Conservation (phyloP, 1,284 basidiomycete species). For the Ceratobasidium papillatum region DNA sequence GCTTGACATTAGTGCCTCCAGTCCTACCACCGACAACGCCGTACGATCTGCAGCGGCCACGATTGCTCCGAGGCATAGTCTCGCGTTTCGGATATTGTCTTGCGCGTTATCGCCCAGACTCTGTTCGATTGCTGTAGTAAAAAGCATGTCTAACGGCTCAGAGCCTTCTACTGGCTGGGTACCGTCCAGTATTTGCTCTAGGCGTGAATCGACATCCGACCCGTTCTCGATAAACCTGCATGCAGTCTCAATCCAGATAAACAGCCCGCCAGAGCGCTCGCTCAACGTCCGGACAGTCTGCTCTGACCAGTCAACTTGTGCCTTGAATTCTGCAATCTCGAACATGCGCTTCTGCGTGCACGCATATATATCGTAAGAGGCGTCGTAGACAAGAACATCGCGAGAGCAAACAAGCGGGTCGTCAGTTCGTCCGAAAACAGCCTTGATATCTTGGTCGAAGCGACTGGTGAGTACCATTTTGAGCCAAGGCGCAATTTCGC, state of each 20-base stretch:
- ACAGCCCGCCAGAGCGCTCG: conserved; percentile 1
- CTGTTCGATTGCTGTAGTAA: background rate
- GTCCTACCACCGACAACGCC: background rate
- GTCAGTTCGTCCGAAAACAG: background rate
- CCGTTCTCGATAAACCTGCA: background rate
- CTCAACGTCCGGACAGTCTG: background rate
- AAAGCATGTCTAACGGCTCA: background rate
- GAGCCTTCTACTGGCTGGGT: background rate
- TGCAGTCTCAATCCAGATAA: conserved; percentile 14
- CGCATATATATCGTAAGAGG: background rate
- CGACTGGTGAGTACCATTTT: conserved; percentile 35
- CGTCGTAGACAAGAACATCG: background rate
- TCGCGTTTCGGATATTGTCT: background rate
- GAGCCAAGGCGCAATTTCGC: background rate
- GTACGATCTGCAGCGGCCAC: background rate
- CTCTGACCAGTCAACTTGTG: background rate
- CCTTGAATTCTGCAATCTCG: background rate
- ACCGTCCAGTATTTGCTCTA: background rate
- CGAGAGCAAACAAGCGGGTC: background rate
- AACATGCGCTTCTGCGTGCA: too few species aligned
- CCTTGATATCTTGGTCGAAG: background rate
- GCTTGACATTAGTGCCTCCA: background rate
- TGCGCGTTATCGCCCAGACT: background rate
- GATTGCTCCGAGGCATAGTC: background rate
- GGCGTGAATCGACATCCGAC: too few species aligned